A percentile compares a stretch with the other conserved stretches of the same genome.
These are phyloP conservation scores for Talaromyces nanjingensis DNA, from an alignment of 495 filamentous ascomycete genomes.

Conservation along the genomic window DNA sequence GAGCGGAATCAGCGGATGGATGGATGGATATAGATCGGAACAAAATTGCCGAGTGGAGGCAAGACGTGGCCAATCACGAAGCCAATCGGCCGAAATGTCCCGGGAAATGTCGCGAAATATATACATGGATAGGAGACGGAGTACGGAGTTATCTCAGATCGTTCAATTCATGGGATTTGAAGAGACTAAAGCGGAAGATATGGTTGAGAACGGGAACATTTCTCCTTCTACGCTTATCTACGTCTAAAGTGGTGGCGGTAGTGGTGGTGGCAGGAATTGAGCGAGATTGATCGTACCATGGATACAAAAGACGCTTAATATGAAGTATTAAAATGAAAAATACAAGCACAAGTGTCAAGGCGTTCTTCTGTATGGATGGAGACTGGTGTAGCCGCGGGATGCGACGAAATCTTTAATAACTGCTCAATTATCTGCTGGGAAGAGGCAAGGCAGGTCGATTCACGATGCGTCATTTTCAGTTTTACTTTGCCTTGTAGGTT, in stretches of 20 bases:
- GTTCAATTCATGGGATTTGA: neutral
- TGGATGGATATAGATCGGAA: constrained; percentile 11
- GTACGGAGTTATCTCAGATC: neutral
- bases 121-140: neutral
- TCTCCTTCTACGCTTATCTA: neutral
- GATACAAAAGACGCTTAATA: neutral
- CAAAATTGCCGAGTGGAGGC: constrained; percentile 18
- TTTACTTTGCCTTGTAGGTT: neutral
- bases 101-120: neutral
- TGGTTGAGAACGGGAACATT: neutral
- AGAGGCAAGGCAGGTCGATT: neutral
- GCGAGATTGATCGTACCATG: neutral
- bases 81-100: neutral
- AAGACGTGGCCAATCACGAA: constrained; percentile 8
- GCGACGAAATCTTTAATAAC: neutral
- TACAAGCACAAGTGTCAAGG: neutral
- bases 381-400: neutral
- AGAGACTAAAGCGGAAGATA: neutral
- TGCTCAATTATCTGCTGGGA: neutral
- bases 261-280: neutral
- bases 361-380: neutral
- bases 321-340: neutral
- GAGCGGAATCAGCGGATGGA: neutral
- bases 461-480: neutral
- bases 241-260: neutral